Evolutionary conservation across 352 stramenopile genomes (phyloP), one percentile per base, ranked within the genome.

Genomic region (Phytophthora hybrid): DNA sequence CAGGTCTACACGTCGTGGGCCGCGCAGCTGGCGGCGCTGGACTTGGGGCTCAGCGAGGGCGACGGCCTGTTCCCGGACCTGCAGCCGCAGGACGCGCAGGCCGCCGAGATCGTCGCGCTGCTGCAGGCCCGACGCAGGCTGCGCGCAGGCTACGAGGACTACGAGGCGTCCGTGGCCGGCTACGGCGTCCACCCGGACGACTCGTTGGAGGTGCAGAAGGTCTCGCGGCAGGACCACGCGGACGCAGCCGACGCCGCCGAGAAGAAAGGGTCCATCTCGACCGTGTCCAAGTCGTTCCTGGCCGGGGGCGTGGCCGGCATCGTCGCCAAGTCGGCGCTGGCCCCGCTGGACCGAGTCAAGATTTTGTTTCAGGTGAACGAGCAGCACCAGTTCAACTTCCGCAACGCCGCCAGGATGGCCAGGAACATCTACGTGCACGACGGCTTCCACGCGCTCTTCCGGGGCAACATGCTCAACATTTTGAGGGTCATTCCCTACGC

Each of bases 311-410:
- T 88, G 13, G 89, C 90, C 0, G 90, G 90, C 0, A 93, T 94
- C 62, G 78, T 86, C 5, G 89, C 90, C 58, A 95, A 96, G 66
- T 95, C 89, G 19, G 44, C 77, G 13, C 67, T 97, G 32, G 88
- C 90, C 0, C 90, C 90, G 0, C 75, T 95, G 47, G 90, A 97
- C 49, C 87, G 90, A 26, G 77, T 97, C 16, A 97, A 97, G 66
- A 91, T 97, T 26, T 63, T 97, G 46, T 96, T 97, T 56, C 90
- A 97, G 69, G 89, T 96, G 47, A 91, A 83, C 39, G 88, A 93
- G 29, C 83, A 87, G 60, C 81, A 81, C 5, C 66, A 78, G 37
- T 96, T 96, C 53, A 93, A 78, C 47, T 90, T 96, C 62, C 81
- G 86, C 21, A 94, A 95, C 54, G 90, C 87, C 4, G 78, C 74